A percentile compares a stretch with the other conserved stretches of the same genome.
Evolutionary conservation across 164 flowering plant species (phyloP).

Genomic region (Echeveria elegans): DNA sequence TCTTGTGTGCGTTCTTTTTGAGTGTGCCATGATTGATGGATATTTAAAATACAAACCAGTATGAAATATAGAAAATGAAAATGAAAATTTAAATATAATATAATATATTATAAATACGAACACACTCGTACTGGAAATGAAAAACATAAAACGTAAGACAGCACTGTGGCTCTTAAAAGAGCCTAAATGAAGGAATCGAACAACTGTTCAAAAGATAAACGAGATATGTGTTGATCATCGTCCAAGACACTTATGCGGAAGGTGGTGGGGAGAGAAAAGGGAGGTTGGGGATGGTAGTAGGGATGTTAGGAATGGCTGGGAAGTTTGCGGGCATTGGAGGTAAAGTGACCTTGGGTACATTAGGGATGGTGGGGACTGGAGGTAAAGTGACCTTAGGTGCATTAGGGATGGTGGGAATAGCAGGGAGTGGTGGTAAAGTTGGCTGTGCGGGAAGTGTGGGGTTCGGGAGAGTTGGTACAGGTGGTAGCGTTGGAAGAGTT

Average conservation of each 20-base stretch:
- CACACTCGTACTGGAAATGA: neutral
- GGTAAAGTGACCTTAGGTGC: conserved; percentile 4
- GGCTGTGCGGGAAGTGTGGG: neutral
- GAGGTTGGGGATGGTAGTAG: conserved; percentile 1
- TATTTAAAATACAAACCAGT: no score
- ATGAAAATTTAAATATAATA: neutral
- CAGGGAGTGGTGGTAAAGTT: neutral
- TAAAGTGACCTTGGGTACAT: neutral
- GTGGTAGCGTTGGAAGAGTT: neutral
- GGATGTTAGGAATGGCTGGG: conserved; percentile 1
- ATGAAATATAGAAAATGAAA: neutral
- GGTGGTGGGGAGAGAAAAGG: neutral
- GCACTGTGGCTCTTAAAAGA: neutral
- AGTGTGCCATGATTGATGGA: neutral
- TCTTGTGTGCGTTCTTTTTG: neutral
- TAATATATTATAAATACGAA: neutral
- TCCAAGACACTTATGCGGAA: neutral
- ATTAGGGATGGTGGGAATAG: neutral
- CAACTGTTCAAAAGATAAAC: neutral
- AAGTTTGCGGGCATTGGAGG: conserved; percentile 2
- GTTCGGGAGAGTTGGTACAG: neutral
- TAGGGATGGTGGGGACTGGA: neutral
- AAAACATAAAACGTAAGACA: neutral
- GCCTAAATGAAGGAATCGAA: neutral
- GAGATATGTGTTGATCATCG: neutral